phyloP scores from a whole-genome alignment of 768 basidiomycete genomes.

The Atractiella rhizophila region DNA sequence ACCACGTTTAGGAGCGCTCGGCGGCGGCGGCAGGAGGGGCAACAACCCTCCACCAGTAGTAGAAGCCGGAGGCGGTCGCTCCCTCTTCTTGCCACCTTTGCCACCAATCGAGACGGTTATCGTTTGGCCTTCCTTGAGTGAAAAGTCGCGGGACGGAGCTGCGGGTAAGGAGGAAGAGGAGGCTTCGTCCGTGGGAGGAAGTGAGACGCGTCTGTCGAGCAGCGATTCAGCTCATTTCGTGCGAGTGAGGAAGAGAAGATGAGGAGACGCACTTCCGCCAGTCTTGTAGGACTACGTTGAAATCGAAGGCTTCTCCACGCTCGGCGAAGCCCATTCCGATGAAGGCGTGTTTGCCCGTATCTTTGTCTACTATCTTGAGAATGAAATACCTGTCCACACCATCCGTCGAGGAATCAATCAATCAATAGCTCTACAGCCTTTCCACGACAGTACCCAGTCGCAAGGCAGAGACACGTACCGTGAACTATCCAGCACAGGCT shows the following conservation, averaged over 20 bases:
- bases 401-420: no score
- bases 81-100: conserved; percentile 3
- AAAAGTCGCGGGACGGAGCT: conserved; percentile 12
- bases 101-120: conserved; percentile 15
- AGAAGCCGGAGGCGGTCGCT: neutral
- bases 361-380: conserved; percentile 14
- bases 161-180: conserved; percentile 5
- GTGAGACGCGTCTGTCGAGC: neutral
- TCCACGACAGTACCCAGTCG: no score
- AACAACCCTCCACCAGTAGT: neutral
- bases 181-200: neutral
- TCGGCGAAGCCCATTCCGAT: conserved; percentile 18
- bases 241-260: neutral
- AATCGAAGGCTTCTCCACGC: conserved; percentile 16
- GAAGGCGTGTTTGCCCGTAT: conserved; percentile 10
- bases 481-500: conserved; percentile 11
- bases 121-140: conserved; percentile 17
- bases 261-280: conserved; percentile 8
- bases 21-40: neutral
- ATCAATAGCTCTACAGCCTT: conserved; percentile 8
- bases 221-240: conserved; percentile 7
- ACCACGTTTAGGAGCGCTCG: no score
- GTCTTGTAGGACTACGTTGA: conserved; percentile 17
- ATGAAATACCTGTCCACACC: conserved; percentile 16
- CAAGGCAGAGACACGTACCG: no score